These are phyloP conservation scores for Boletus smithii DNA, from an alignment of 1,284 basidiomycete genomes.

Conservation along the genomic window DNA sequence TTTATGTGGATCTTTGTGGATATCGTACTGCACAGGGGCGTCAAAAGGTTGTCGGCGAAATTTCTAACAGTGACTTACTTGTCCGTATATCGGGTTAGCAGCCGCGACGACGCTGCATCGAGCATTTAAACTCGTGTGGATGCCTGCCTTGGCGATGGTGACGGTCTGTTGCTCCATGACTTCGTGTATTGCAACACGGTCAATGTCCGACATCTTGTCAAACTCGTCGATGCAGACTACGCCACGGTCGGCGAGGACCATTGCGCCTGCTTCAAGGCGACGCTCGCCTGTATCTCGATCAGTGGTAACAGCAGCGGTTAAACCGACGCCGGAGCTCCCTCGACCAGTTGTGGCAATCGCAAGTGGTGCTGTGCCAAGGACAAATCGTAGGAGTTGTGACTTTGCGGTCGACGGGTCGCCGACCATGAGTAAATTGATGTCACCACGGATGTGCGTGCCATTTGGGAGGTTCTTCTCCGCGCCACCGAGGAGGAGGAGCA, in stretches of 20 bases:
- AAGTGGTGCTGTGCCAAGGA: conserved; percentile 92
- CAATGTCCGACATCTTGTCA: conserved; percentile 99
- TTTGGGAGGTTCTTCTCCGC: conserved; percentile 98
- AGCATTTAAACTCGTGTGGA: conserved; percentile 97
- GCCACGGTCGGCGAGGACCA: conserved; percentile 99
- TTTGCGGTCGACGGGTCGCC: conserved; percentile 99
- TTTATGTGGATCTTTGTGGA: conserved; percentile 98
- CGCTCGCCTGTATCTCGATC: conserved; percentile 98
- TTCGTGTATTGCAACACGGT: conserved; percentile 99
- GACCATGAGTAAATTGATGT: conserved; percentile 99
- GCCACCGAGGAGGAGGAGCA: conserved; percentile 91
- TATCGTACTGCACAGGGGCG: conserved; percentile 78
- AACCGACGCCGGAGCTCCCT: conserved; percentile 96
- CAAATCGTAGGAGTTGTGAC: conserved; percentile 94
- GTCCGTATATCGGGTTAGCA: conserved; percentile 98
- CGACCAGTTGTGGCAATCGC: conserved; percentile 98
- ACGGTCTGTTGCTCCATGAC: conserved; percentile 99
- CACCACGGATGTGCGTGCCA: conserved; percentile 98
- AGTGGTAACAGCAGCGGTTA: conserved; percentile 98
- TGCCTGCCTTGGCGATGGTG: conserved; percentile 98
- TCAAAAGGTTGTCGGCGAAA: not conserved
- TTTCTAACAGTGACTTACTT: conserved; percentile 49
- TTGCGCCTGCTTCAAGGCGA: conserved; percentile 95
- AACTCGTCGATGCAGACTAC: conserved; percentile 99
- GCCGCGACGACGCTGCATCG: conserved; percentile 97